Base-by-base conservation (phyloP, 441 rosid species). In the Erysimum cheiri region DNA sequence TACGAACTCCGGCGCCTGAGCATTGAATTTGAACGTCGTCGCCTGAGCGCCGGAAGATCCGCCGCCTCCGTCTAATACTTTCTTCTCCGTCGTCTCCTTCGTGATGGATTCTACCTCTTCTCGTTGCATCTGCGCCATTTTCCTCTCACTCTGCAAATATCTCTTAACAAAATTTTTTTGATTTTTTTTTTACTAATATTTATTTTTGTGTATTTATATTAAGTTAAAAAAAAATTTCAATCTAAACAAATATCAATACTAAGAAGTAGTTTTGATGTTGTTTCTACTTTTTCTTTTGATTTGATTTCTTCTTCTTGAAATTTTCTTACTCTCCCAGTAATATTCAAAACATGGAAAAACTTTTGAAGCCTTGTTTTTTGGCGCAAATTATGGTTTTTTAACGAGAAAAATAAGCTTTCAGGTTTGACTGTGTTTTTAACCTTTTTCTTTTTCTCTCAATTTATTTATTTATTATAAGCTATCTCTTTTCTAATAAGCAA, bases 1-100 rank as follows among this genome's bases (percentile, higher is more conserved):
- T 6, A 89, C 84, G 39, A 94, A 94, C 35, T 94, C 98, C 1
- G 98, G 96, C 3, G 98, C 98, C 15, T 86, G 89, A 2, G 85
- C 98, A 62, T 94, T 94, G 82, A 94, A 92, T 79, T 86, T 92
- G 86, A 94, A 94, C 24, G 79, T 0, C 15, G 79, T 49, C 6
- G 62, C 56, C 41, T 69, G 74, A 56, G 44, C 5, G 28, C 44
- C 57, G 22, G 75, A 70, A 75, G 67, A 70, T 41, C 73, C 76
- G 4, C 61, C 61, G 8, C 64, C 37, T 15, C 77, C 83, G 32
- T 72, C 71, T 8, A 52, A 4, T 36, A 4, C 3, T 64, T 56
- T 64, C 49, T 56, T 71, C 72, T 77, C 71, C 72, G 76, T 53
- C 26, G 61, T 64, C 62, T 60, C 67, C 19, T 40, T 80, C 67